Evolutionary conservation across 2,329 filamentous ascomycete genomes (phyloP).

Genomic region (Colletotrichum aenigma): DNA sequence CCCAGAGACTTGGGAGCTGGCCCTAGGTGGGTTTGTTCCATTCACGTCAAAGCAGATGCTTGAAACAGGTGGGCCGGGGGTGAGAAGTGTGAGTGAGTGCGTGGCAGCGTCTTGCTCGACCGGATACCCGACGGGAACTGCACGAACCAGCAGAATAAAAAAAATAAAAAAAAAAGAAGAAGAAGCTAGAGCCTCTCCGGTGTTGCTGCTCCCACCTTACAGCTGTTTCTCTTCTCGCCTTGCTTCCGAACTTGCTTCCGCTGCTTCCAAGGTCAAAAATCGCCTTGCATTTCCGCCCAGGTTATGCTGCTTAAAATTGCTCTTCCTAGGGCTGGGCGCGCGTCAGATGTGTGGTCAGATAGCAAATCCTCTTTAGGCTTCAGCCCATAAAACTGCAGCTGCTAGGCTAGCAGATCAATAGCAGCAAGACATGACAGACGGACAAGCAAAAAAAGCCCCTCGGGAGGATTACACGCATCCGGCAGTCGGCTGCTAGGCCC

Average conservation of each 20-base stretch:
- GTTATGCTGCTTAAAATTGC: background rate
- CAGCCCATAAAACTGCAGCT: background rate
- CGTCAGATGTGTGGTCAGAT: conserved; percentile 16
- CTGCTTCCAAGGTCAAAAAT: background rate
- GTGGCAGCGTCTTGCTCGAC: conserved; percentile 14
- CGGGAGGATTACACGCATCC: background rate
- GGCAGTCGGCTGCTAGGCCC: background rate
- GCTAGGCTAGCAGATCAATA: background rate
- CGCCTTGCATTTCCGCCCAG: background rate
- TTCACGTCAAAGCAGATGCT: conserved; percentile 20
- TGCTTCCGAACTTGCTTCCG: background rate
- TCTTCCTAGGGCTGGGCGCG: conserved; percentile 9
- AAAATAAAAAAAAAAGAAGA: background rate
- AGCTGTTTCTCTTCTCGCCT: background rate
- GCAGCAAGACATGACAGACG: background rate
- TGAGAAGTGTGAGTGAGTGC: background rate
- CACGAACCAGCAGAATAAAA: background rate
- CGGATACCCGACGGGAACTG: background rate
- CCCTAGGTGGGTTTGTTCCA: conserved; percentile 4
- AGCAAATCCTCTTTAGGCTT: background rate
- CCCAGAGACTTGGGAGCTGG: background rate
- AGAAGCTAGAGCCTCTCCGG: background rate
- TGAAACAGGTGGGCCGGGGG: conserved; percentile 17
- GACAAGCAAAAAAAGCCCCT: background rate
- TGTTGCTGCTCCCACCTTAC: background rate